Evolutionary conservation across 1,284 basidiomycete genomes (phyloP), one percentile per base, ranked within the genome.

Genomic region (Cutaneotrichosporon cavernicola): DNA sequence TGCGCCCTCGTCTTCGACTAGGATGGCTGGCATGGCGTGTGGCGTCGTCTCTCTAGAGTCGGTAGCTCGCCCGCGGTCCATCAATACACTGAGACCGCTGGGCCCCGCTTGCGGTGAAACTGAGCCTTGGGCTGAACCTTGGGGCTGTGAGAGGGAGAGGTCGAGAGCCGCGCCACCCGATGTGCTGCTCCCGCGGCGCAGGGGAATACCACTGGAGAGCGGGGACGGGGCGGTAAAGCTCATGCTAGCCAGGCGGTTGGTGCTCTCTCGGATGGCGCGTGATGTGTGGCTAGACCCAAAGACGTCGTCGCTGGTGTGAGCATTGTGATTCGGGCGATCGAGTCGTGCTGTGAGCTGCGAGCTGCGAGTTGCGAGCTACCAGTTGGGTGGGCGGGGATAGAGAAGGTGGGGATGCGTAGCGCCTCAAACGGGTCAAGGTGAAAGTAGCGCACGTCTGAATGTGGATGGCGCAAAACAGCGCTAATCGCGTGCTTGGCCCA

Each of bases 201-300:
- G 38, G 21, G 55, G 38, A 22, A 53, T 5, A 31, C 51, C 51
- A 5, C 30, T 14, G 7, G 38, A 26, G 6, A 56, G 55, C 2
- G 40, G 38, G 21, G 64, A 59, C 14, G 38, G 64, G 18, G 56
- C 63, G 7, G 67, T 67, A 61, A 75, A 76, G 6, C 76, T 76
- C 66, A 78, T 69, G n/a, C 75, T 76, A 2, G 78, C 78, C 4
- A 79, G 73, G 34, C 78, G 74, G 51, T 76, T 75, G 32, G 76
- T 72, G 11, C 73, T 74, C 38, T 77, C 74, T 47, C 78, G 72
- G 38, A 78, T 79, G 14, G 75, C 73, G 21, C 72, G 71, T 9
- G 70, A 69, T 2, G 73, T 62, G 30, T 57, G 32, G 52, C 63
- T 68, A 22, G 63, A 53, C 13, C 61, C 64, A 4, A 65, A 58